Evolutionary conservation across 176 grass and related monocot species (phyloP), one percentile per base, ranked within the genome.

Genomic region (Oropetium thomaeum): DNA sequence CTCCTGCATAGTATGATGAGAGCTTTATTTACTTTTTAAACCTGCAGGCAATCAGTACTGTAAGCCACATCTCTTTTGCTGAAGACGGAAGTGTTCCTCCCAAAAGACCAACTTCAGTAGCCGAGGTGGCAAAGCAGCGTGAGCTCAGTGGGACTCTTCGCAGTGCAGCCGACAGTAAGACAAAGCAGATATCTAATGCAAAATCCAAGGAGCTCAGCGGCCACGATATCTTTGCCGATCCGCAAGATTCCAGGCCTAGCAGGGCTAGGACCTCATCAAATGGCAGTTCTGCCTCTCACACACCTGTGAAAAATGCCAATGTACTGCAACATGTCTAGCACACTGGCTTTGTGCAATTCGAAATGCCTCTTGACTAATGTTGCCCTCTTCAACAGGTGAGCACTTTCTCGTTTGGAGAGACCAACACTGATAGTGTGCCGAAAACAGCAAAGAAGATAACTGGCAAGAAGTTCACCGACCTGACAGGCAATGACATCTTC

Each of bases 71-170:
- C 66, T 93, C 90, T 3, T 97, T 97, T 2, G 71, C 79, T 53
- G 90, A 97, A 78, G 90, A 93, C 14, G 87, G 86, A 70, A 86
- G 69, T 67, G 62, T 86, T 60, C 85, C 93, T 57, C 90, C 87
- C 49, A 97, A 97, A 69, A 97, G 90, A 39, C 93, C 93, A 20
- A 88, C 81, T 57, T 93, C 93, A 0, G 48, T 93, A 47, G 93
- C 93, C 16, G 93, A 90, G 80, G 79, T 93, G 58, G 93, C 93
- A 79, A 97, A 97, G 90, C 93, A 97, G 82, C 90, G 76, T 71
- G 93, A 97, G 73, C 85, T 97, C 70, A 90, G 87, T 20, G 93
- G 93, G 32, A 86, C 84, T 37, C 62, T 93, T 25, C 80, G 80
- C 29, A 78, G 67, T 42, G 85, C 79, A 0, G 81, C 76, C 15